Evolutionary conservation across 208 protist species (phyloP).

Genomic region (Trichomonas vaginalis): DNA sequence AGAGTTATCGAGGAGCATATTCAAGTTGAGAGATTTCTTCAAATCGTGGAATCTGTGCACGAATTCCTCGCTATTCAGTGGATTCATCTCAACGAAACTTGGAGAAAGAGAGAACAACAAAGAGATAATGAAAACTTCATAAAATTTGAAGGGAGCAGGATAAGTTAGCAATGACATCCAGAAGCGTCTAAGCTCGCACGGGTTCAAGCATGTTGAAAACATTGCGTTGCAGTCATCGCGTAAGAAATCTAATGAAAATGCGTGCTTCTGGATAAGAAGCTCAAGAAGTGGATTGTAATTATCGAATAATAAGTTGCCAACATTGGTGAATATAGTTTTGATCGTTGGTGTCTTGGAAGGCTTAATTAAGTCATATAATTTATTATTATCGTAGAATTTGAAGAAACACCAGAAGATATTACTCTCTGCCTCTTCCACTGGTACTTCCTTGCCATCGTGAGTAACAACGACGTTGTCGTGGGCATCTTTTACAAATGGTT

Average conservation of each 20-base stretch:
- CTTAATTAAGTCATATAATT: neutral
- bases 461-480: neutral
- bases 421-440: neutral
- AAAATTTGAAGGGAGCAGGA: neutral
- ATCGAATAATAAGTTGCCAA: neutral
- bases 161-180: neutral
- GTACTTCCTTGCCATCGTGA: neutral
- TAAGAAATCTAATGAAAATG: neutral
- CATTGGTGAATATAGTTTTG: neutral
- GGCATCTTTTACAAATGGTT: neutral
- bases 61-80: neutral
- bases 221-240: neutral
- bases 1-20: neutral
- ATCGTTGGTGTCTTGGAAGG: neutral
- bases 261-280: neutral
- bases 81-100: neutral
- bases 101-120: neutral
- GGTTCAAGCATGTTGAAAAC: neutral
- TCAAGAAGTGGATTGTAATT: neutral
- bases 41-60: neutral
- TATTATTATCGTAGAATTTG: conserved; percentile 1
- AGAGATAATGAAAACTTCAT: neutral
- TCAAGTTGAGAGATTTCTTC: neutral
- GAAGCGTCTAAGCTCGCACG: neutral
- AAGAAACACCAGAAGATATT: neutral